Evolutionary conservation across 1,139 yeast genomes (phyloP), one percentile per base, ranked within the genome.

Genomic region (Nakaseomyces nivariensis): DNA sequence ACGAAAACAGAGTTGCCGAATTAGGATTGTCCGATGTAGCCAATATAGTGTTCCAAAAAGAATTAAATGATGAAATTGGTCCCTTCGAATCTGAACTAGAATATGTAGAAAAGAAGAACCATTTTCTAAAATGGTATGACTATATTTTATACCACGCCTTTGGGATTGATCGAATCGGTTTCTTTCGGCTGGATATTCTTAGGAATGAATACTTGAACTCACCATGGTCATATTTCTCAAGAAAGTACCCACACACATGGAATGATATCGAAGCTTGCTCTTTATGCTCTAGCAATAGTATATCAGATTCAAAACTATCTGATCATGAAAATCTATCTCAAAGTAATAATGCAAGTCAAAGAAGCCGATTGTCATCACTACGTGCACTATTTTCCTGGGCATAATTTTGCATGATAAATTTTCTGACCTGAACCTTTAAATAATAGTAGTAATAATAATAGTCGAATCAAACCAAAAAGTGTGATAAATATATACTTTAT

Each of bases 121-220:
- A 47, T 22, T 43, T 57, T 1, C 48, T 50, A 8, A 47, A 46
- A 37, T 46, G 50, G 31, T 41, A 41, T 41, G 64, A 63, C 49
- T 55, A 57, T 46, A 13, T 59, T 6, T 37, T 59, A 27, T 58
- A 59, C 53, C 57, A 56, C 43, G n/a, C 59, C 4, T 58, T 61
- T 33, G 63, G 64, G 6, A 49, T 52, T 10, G 67, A 62, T 49
- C 52, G 54, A 25, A 44, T 48, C 6, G 64, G 65, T 2, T 64
- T 50, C 48, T 64, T 60, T 51, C 49, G 55, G 37, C 34, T 45
- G 2, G 37, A 45, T 4, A 5, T 13, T 13, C 24, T n/a, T 9
- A 27, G 44, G 13, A 27, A 41, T n/a, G 34, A 41, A 4, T 41
- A 27, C 25, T 17, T 27, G 25, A 27, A 41, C 13, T 27, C 44